phyloP scores from a whole-genome alignment of 352 stramenopile genomes.

The Phytophthora pseudosyringae region DNA sequence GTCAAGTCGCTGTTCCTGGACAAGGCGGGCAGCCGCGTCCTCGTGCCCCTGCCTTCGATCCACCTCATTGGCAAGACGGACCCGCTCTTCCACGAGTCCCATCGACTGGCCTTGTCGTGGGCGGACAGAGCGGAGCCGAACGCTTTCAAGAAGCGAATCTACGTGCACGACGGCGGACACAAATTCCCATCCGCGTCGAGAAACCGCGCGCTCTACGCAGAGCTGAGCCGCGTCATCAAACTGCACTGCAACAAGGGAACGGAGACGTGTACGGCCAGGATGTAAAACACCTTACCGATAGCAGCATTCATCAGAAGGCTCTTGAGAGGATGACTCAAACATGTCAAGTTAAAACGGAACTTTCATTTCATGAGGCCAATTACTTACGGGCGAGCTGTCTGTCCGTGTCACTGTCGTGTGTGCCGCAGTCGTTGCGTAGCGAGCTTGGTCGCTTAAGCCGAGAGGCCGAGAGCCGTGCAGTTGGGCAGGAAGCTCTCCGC shows the following conservation, averaged over 20 bases:
- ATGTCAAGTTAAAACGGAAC: constrained; percentile 17
- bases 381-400: constrained; percentile 29
- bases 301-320: too few species aligned
- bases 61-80: constrained; percentile 71
- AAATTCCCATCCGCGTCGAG: constrained; percentile 42
- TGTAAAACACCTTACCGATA: constrained; percentile 10
- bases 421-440: constrained; percentile 16
- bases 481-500: constrained; percentile 43
- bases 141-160: constrained; percentile 32
- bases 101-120: constrained; percentile 45
- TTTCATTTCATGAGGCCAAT: constrained; percentile 16
- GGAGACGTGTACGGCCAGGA: constrained; percentile 2
- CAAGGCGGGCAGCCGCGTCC: constrained; percentile 27
- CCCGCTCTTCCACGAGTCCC: constrained; percentile 52
- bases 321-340: neutral
- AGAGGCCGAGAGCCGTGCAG: constrained; percentile 43
- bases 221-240: constrained; percentile 29
- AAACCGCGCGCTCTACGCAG: constrained; percentile 36
- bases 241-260: constrained; percentile 31
- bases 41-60: constrained; percentile 45
- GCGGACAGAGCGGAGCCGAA: constrained; percentile 15
- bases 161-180: constrained; percentile 45
- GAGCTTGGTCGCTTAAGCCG: constrained; percentile 19
- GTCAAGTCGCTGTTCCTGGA: constrained; percentile 47
- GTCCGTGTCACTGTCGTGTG: constrained; percentile 8